These are phyloP conservation scores for Camellia granthamiana DNA, from an alignment of 148 eudicot species.

Conservation along the genomic window DNA sequence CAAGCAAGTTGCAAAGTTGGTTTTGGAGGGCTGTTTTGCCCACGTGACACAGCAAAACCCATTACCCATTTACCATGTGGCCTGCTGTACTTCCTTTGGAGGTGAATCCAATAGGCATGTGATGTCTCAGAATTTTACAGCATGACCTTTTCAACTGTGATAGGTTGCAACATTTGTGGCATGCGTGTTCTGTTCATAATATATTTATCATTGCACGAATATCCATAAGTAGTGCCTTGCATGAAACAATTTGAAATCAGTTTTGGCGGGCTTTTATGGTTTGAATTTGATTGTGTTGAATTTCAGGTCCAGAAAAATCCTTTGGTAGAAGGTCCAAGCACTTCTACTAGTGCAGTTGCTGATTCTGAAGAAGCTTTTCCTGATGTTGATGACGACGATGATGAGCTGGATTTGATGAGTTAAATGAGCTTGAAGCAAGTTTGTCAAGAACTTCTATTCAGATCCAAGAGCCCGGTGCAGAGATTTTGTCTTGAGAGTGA, in stretches of 20 bases:
- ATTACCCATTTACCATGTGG: too few relatives aligned
- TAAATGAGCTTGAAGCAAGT: slow-evolving; percentile 81
- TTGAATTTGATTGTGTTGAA: not conserved
- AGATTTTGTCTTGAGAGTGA: slow-evolving; percentile 15
- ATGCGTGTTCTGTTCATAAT: not conserved
- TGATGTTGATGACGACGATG: slow-evolving; percentile 53
- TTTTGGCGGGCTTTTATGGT: not conserved
- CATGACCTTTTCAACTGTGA: too few relatives aligned
- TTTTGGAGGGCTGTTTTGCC: too few relatives aligned
- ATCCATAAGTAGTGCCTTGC: not conserved
- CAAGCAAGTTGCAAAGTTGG: too few relatives aligned
- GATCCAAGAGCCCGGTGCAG: slow-evolving; percentile 51
- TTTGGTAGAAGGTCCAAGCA: slow-evolving; percentile 39
- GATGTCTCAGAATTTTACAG: not conserved
- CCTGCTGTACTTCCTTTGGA: not conserved
- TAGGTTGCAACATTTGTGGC: not conserved
- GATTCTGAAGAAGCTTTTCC: slow-evolving; percentile 24
- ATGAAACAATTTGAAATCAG: not conserved
- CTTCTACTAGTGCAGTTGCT: slow-evolving; percentile 31
- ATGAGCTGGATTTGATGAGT: slow-evolving; percentile 68
- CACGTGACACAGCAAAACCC: too few relatives aligned
- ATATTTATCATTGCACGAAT: not conserved
- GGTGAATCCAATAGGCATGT: not conserved
- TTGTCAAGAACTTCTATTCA: slow-evolving; percentile 60
- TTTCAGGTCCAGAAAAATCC: slow-evolving; percentile 51